Base-by-base conservation (phyloP, 371 early-diverging fungal genomes). In the Lichtheimia corymbifera region DNA sequence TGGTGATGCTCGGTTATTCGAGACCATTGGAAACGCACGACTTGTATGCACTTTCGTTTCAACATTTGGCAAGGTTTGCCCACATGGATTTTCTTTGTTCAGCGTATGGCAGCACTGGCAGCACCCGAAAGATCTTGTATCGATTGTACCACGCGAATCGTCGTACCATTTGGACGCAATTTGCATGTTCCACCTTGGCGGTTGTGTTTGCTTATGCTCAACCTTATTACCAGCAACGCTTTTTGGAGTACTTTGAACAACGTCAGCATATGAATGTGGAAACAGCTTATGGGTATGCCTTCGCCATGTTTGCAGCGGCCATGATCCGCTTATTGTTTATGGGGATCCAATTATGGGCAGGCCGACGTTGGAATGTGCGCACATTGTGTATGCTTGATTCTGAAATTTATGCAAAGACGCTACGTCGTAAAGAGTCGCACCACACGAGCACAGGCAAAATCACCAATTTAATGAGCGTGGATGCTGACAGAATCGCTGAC, bases 391-490 rank as follows among this genome's bases (percentile, higher is more conserved):
- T 79, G 78, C 58, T 85, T n/a, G 77, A 80, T 53, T 54, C 79
- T 4, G 85, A 85, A 30, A 73, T 85, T 1, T 82, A 76, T 58
- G 71, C 73, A 22, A 85, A 83, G 53, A 66, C 83, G 0, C 47
- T 85, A 47, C 69, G 69, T 27, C 70, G 80, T 66, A 80, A 79
- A 45, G 57, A 45, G 7, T 17, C 57, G 22, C 50, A 61, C n/a
- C 50, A 66, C 28, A 67, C 69, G 28, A 72, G 67, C 40, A 64
- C 70, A 1, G 94, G 94, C 5, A 91, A 90, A 69, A 91, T 93
- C 60, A 88, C 88, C 17, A 92, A 94, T 64, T 63, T 94, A 61
- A 90, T 91, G 90, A 80, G 86, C 42, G 87, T 91, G 4, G 93
- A 94, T 70, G 87, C 91, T 4, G 75, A 85, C 17, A 65, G 78